Evolutionary conservation across 148 eudicot genomes (phyloP).

Genomic region (Amaranthus hypochondriacus): DNA sequence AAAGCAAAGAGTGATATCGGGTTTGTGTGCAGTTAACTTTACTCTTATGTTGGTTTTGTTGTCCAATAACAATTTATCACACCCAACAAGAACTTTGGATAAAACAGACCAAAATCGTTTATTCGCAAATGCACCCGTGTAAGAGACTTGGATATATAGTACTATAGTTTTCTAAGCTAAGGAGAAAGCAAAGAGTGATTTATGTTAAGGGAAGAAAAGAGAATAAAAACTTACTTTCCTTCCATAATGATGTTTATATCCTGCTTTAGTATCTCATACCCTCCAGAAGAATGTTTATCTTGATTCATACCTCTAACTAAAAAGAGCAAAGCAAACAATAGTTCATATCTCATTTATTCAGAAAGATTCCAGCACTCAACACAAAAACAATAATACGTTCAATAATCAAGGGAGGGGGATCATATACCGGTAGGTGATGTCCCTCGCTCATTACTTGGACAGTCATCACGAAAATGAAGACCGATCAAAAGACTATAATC

Average conservation of each 20-base stretch:
- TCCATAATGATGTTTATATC: slow-evolving; percentile 38
- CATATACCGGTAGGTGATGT: slow-evolving; percentile 32
- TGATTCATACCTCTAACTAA: slow-evolving; percentile 16
- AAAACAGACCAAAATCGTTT: neutral
- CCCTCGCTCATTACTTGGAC: slow-evolving; percentile 25
- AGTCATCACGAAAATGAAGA: slow-evolving; percentile 40
- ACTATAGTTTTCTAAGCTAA: neutral
- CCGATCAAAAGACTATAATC: slow-evolving; percentile 48
- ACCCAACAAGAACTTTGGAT: neutral
- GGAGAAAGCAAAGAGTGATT: neutral
- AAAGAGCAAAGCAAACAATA: slow-evolving; percentile 5
- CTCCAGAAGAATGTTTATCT: slow-evolving; percentile 23
- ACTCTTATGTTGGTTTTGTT: neutral
- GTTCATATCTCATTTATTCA: neutral
- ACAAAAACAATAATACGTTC: neutral
- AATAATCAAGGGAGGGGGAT: neutral
- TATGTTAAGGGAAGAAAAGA: neutral
- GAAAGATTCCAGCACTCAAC: neutral
- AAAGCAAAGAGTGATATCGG: no score
- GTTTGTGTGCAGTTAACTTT: no score
- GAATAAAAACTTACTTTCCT: slow-evolving; percentile 31
- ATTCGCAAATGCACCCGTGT: no score
- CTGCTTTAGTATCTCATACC: slow-evolving; percentile 19
- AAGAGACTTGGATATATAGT: neutral
- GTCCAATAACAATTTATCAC: neutral